Evolutionary conservation across 805 yeast genomes (phyloP), one percentile per base, ranked within the genome.

Genomic region (Sugiyamaella smithiae): DNA sequence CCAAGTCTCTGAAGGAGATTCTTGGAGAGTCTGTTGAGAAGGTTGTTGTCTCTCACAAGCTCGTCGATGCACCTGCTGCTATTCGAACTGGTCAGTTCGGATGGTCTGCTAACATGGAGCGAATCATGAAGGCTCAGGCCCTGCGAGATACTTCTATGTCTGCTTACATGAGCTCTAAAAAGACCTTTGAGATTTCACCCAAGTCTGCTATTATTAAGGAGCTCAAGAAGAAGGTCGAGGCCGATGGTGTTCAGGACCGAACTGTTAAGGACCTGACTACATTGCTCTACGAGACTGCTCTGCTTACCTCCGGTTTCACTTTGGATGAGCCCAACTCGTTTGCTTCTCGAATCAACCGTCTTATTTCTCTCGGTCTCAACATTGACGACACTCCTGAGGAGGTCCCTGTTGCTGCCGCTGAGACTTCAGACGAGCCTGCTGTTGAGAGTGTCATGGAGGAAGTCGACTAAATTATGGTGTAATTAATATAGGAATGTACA

Each of bases 41-140:
- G 81, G 99, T 95, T 74, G 89, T 90, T 69, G 97, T 93, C 59
- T 89, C 98, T 59, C 95, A 91, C 78, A 89, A 88, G 77, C 82
- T 93, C 69, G 88, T 90, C 65, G 97, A 90, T 68, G 90, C 98
- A 51, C 99, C 99, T 73, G 99, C 99, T 72, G 99, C 99, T 64
- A 93, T 93, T 72, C 89, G 99, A 83, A 93, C 99, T 62, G 98
- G 97, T 63, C 98, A 93, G 80, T 93, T 93, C 73, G 99, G 99
- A 73, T 93, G 99, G 99, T 93, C 99, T 62, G 99, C 99, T 67
- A 93, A 93, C 82, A 93, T 93, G 99, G 99, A 93, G 81, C 91
- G 99, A 85, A 93, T 93, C 82, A 93, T 93, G 99, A 93, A 93
- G 82, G 99, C 99, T 56, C 99, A 93, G 81, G 99, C 99, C 64